Base-by-base conservation (phyloP, 129 eudicot genomes). In the Flaveria bidentis region DNA sequence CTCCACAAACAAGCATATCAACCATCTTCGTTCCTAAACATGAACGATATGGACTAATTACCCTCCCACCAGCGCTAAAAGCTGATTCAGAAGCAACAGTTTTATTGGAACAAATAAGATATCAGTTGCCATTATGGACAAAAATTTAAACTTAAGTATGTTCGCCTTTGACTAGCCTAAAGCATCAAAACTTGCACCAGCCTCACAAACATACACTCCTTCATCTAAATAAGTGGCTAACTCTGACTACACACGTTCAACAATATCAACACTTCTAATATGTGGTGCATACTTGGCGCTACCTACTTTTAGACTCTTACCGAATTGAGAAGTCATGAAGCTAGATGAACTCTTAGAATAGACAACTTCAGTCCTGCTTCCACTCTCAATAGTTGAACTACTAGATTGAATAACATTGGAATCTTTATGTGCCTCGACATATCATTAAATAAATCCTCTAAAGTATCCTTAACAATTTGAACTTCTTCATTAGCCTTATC, bases 371-470 rank as follows among this genome's bases (percentile, higher is more conserved):
- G 20, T 56, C 62, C 28, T 17, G 2, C 18, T 50, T 14, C 18
- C 55, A 50, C 55, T 50, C 55, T 44, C 1, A 44, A 44, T 44
- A 44, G 47, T 44, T 44, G 2, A n/a, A 14, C 3, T 22, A 41
- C 30, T 39, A 18, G 52, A 67, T 69, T 14, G 33, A 69, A 9
- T 30, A 71, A 8, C 63, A 25, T 51, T 71, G 17, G 26, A 2
- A 1, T 20, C 0, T 46, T 71, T 71, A 71, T 71, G 26, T 14
- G 75, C 75, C 28, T 47, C 17, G 7, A 71, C 49, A 51, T 71
- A 71, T 71, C 75, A 5, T 15, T 8, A 50, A 49, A 71, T 47
- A 71, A 49, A 1, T 26, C 47, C 2, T 71, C 47, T 71, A 71
- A 49, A 50, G 65, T 23, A 4, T 58, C 33, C 3, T 0, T 5